Evolutionary conservation across 2,329 filamentous ascomycete species (phyloP), one percentile per base, ranked within the genome.

Genomic region (Colletotrichum trifolii): DNA sequence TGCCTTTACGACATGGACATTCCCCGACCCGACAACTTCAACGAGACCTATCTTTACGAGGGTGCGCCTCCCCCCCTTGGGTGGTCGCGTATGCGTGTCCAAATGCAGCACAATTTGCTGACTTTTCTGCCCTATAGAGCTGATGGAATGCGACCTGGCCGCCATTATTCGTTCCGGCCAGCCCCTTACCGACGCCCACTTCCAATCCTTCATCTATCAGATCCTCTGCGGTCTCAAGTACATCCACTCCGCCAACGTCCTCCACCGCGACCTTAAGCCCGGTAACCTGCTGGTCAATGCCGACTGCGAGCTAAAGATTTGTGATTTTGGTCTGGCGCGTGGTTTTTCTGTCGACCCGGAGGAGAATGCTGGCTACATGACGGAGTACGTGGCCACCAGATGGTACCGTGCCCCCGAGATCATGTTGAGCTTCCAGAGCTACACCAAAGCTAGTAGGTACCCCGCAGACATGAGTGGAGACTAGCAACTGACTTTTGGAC

Each of bases 1-100:
- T 99, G 96, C 80, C 85, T 99, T 68, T 99, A 97, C 79, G 96
- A 99, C 79, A 98, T 99, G 96, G 96, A 99, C 77, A 98, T 99
- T 77, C 96, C 96, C 54, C 89, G 94, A 73, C 95, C 95, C 36
- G 94, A 97, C 67, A 97, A 96, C 83, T 99, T 98, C 85, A 99
- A 99, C 80, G 96, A 99, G 83, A 96, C 94, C 60, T 99, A 99
- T 79, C 88, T 99, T 66, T 99, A 99, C 76, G 96, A 99, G 84
- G 96, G 96, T 96, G 77, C 73, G 87, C 68, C 2, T 47, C 17
- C 13, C n/a, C 54, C 42, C 17, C 13, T 5, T 25, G 25, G 25
- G 4, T 25, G 50, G 53, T 40, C 52, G 39, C 38, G 53, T 45
- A 34, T 50, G 39, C 6, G 53, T 42, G 12, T 36, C 47, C 55